A percentile compares a stretch with the other conserved stretches of the same genome.
Evolutionary conservation across 768 basidiomycete species (phyloP).

Genomic region (Cytidiella melzeri): DNA sequence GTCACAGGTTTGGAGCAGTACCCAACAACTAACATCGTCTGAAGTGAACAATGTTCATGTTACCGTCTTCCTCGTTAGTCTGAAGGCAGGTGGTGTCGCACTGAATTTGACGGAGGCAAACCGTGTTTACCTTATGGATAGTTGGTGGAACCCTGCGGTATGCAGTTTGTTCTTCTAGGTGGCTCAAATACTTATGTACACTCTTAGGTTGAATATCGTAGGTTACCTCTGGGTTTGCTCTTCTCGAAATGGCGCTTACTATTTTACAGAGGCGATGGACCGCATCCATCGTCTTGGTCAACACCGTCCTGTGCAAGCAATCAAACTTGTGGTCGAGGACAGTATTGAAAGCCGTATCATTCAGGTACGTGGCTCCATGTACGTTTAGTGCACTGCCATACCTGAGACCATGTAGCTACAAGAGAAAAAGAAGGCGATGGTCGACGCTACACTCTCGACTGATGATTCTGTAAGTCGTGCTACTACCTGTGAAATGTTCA

Average conservation of each 20-base stretch:
- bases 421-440: constrained; percentile 96
- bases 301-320: constrained; percentile 85
- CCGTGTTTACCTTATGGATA: constrained; percentile 94
- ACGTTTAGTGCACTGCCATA: background rate
- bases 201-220: constrained; percentile 68
- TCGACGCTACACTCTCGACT: constrained; percentile 77
- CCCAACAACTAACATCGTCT: background rate
- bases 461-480: constrained; percentile 60
- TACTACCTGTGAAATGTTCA: background rate
- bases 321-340: constrained; percentile 93
- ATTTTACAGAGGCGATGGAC: constrained; percentile 82
- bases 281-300: constrained; percentile 97
- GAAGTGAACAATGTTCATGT: constrained; percentile 88
- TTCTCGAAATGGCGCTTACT: background rate
- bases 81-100: constrained; percentile 95
- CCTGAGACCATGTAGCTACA: constrained; percentile 55
- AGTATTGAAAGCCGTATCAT: constrained; percentile 95
- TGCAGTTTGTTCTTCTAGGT: background rate
- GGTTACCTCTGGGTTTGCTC: constrained; percentile 25
- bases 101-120: constrained; percentile 88
- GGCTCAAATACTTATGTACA: too few relatives aligned
- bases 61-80: constrained; percentile 93
- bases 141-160: constrained; percentile 98
- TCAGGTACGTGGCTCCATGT: constrained; percentile 43
- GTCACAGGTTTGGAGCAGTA: background rate